Percentiles rank a stretch among this genome's conserved stretches.
These are phyloP conservation scores for Plantago ovata DNA, from an alignment of 257 asterid species.

Conservation along the genomic window DNA sequence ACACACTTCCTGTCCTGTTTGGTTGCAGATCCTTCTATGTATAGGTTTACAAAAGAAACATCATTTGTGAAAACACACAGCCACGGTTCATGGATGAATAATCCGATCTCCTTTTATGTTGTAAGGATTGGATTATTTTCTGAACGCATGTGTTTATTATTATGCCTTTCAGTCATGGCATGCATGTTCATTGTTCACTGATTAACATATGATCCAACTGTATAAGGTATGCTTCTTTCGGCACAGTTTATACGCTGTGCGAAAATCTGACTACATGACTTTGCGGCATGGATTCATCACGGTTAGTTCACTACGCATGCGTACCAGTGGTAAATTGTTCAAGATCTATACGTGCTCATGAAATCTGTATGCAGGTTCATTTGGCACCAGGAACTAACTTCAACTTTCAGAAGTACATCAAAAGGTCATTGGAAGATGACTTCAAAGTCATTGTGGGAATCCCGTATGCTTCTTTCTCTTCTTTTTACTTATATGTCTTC, in stretches of 20 bases:
- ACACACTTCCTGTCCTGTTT: background rate
- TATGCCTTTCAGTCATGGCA: background rate
- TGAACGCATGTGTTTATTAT: background rate
- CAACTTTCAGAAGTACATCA: constrained; percentile 90
- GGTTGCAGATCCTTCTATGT: constrained; percentile 60
- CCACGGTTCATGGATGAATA: constrained; percentile 52
- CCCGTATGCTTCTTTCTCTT: constrained; percentile 40
- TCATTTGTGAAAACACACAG: constrained; percentile 82
- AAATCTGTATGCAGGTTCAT: constrained; percentile 56
- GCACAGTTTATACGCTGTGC: constrained; percentile 74
- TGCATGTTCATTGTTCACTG: no score
- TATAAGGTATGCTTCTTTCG: constrained; percentile 73
- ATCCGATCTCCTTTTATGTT: constrained; percentile 55
- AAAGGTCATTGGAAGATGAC: constrained; percentile 92
- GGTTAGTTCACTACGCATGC: constrained; percentile 39
- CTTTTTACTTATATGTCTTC: background rate
- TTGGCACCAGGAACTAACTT: constrained; percentile 90
- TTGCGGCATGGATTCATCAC: constrained; percentile 92
- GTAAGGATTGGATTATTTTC: constrained; percentile 42
- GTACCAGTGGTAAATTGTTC: no score
- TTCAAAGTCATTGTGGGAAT: constrained; percentile 91
- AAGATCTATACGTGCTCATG: no score
- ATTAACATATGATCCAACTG: constrained; percentile 1
- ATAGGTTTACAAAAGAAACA: constrained; percentile 89
- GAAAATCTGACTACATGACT: constrained; percentile 80